phyloP scores from a whole-genome alignment of 139 green algal genomes.

The Diplosphaera chodatii region DNA sequence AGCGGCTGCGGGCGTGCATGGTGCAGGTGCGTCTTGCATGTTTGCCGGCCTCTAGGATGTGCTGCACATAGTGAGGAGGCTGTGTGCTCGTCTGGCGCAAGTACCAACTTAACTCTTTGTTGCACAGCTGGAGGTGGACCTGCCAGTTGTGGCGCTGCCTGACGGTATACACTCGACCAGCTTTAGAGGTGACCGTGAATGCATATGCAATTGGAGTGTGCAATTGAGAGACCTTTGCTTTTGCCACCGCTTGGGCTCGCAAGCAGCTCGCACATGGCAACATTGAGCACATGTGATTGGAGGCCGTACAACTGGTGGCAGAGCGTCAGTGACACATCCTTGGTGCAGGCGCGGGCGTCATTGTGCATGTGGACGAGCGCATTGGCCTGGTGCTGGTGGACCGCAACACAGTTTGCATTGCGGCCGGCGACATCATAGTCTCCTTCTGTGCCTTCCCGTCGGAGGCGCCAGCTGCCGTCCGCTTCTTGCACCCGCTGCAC shows the following conservation, averaged over 20 bases:
- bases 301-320: too few relatives aligned
- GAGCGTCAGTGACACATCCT: too few relatives aligned
- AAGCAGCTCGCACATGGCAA: too few relatives aligned
- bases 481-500: conserved; percentile 81
- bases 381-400: conserved; percentile 77
- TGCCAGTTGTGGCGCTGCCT: conserved; percentile 75
- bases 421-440: conserved; percentile 69
- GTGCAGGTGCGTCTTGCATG: too few relatives aligned
- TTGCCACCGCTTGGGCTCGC: too few relatives aligned
- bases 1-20: conserved; percentile 26
- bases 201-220: too few relatives aligned
- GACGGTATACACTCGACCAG: conserved; percentile 76
- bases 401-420: conserved; percentile 81
- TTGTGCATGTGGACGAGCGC: conserved; percentile 45
- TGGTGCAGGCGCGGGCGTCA: conserved; percentile 52
- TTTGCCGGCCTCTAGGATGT: too few relatives aligned
- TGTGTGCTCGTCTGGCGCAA: too few relatives aligned
- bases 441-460: conserved; percentile 80
- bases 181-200: conserved; percentile 26
- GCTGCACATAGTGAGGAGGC: too few relatives aligned
- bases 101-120: too few relatives aligned
- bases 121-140: conserved; percentile 68
- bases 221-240: too few relatives aligned
- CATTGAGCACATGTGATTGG: too few relatives aligned
- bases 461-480: conserved; percentile 59